These are phyloP conservation scores for Podospora pseudocomata DNA, from an alignment of 495 filamentous ascomycete genomes.

Conservation along the genomic window DNA sequence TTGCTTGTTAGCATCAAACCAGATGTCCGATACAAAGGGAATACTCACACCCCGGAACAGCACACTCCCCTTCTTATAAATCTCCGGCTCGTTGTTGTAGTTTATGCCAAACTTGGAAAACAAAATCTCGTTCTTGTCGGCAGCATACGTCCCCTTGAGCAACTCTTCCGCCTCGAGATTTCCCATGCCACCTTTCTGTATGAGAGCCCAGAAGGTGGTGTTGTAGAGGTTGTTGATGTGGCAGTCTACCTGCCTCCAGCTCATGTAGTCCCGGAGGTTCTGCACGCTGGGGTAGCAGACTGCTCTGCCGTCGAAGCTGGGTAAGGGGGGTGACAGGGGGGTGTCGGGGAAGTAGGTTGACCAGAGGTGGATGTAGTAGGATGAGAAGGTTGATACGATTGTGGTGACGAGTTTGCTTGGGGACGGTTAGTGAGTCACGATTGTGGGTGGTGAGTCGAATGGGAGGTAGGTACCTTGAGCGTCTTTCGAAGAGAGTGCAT, in stretches of 20 bases:
- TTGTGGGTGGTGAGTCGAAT: too few species aligned
- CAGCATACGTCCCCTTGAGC: constrained; percentile 75
- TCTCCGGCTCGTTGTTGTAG: constrained; percentile 92
- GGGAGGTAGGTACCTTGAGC: constrained; percentile 56
- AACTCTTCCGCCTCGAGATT: constrained; percentile 72
- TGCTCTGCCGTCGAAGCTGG: constrained; percentile 87
- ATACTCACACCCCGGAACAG: constrained; percentile 72
- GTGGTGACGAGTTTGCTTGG: constrained; percentile 83
- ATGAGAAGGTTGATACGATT: constrained; percentile 88
- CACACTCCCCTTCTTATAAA: constrained; percentile 90
- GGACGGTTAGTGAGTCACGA: constrained; percentile 7
- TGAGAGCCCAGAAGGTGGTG: constrained; percentile 90
- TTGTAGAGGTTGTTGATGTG: constrained; percentile 99
- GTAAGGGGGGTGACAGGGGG: constrained; percentile 68
- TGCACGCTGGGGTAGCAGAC: constrained; percentile 76
- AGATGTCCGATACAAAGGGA: neutral
- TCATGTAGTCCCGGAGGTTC: constrained; percentile 90
- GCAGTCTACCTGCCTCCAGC: constrained; percentile 95
- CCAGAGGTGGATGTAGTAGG: constrained; percentile 84
- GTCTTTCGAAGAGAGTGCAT: constrained; percentile 78
- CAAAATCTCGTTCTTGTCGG: constrained; percentile 93
- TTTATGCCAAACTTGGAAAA: constrained; percentile 88
- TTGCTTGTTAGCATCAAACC: neutral
- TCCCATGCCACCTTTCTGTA: constrained; percentile 70
- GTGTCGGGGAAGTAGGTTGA: constrained; percentile 63